A percentile compares a stretch with the other conserved stretches of the same genome.
Conservation (phyloP, 2,329 filamentous ascomycete species). For the Esteya vermicola region DNA sequence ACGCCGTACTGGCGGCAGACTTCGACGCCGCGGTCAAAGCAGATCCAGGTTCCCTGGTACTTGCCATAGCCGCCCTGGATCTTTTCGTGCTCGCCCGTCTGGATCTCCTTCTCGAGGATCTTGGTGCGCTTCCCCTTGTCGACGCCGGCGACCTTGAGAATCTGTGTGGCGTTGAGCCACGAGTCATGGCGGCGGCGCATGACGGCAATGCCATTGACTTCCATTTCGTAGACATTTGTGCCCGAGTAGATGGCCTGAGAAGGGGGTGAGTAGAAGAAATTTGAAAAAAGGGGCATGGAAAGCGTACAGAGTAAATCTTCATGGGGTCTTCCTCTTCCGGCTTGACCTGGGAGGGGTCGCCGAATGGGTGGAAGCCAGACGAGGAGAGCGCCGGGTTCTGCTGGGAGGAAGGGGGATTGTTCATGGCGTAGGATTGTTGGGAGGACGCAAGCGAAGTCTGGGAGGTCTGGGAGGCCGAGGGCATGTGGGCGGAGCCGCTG, state of each 20-base stretch:
- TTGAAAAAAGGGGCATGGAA: background rate
- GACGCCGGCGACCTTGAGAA: conserved; percentile 91
- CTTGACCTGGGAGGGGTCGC: conserved; percentile 17
- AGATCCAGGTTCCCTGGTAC: conserved; percentile 98
- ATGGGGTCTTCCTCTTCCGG: conserved; percentile 27
- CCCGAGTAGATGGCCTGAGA: conserved; percentile 75
- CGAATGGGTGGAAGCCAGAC: conserved; percentile 23
- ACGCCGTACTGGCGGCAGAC: conserved; percentile 74
- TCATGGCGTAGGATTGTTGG: conserved; percentile 43
- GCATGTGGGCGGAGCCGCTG: conserved; percentile 11
- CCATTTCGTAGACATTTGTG: conserved; percentile 97
- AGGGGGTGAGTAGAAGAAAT: background rate
- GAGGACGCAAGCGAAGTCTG: conserved; percentile 29
- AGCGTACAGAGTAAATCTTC: conserved; percentile 48
- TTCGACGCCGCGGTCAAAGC: conserved; percentile 79
- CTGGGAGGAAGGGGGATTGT: conserved; percentile 33
- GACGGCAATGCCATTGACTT: conserved; percentile 81
- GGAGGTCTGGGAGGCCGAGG: conserved; percentile 13
- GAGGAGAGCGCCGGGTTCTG: conserved; percentile 22
- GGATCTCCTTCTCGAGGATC: conserved; percentile 93
- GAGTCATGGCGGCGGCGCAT: conserved; percentile 93
- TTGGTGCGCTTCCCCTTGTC: conserved; percentile 97
- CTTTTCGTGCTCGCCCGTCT: conserved; percentile 93
- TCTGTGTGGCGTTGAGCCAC: conserved; percentile 96
- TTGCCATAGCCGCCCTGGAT: conserved; percentile 97